Base-by-base conservation (phyloP, 345 rosid species). In the Salix purpurea region DNA sequence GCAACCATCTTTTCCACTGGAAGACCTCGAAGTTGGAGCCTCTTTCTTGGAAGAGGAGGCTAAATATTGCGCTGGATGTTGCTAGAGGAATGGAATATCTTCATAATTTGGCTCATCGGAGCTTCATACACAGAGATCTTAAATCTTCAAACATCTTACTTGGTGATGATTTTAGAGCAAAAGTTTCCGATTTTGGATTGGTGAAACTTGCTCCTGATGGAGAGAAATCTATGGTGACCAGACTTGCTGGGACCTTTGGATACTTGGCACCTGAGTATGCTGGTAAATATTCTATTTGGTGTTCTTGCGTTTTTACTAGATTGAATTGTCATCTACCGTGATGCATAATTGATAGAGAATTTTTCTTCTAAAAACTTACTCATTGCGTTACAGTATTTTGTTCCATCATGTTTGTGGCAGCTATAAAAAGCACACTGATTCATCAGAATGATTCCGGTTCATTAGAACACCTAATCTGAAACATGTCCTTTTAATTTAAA, bases 241-340 rank as follows among this genome's bases (percentile, higher is more conserved):
- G 90, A 83, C 91, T 91, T 75, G 96, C 93, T 12, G 96, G 96
- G 39, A 91, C 93, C 62, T 91, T 91, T 72, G 96, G 96, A 65
- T 91, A 91, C 84, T 82, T 91, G 71, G 96, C 96, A n/a, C 96
- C 96, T 28, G 96, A 91, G 74, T 91, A 91, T 84, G 96, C 96
- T n/a, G 93, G 96, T 90, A 83, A 71, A 86, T 71, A 60, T 73
- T 66, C 48, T 52, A 23, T 61, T 67, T 34, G 56, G 30, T 66
- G 19, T 70, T 36, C 61, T 74, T 74, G 37, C 64, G 4, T 19
- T 16, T 18, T 65, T 54, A 15, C 60, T 48, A 4, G 11, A 36
- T 12, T 34, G 44, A 36, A 12, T 48, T 32, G 39, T 21, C n/a
- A 34, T 11, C 4, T 48, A 5, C 42, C 32, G n/a, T 67, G 13